Conservation (phyloP, 371 early-diverging fungal species). For the Actinomucor elegans region DNA sequence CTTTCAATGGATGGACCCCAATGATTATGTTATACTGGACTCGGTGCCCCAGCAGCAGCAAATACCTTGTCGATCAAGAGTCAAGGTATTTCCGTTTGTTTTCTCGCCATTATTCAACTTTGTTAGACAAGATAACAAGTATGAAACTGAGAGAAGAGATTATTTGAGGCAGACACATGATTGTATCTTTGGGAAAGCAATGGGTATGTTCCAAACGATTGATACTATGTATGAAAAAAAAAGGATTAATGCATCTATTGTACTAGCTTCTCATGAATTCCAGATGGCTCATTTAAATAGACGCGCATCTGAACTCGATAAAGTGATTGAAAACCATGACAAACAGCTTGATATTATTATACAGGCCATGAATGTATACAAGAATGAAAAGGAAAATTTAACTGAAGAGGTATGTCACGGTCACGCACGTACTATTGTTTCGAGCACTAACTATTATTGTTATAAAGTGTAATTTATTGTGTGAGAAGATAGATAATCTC, state of each 20-base stretch:
- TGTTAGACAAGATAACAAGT: slow-evolving; percentile 35
- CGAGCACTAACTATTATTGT: neutral
- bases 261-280: slow-evolving; percentile 15
- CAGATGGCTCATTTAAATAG: slow-evolving; percentile 14
- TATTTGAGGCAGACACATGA: slow-evolving; percentile 36
- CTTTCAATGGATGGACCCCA: slow-evolving; percentile 31
- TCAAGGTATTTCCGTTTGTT: slow-evolving; percentile 49
- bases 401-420: neutral
- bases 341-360: slow-evolving; percentile 14
- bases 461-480: neutral
- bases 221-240: neutral
- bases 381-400: slow-evolving; percentile 2
- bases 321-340: slow-evolving; percentile 14
- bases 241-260: too few relatives aligned
- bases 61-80: slow-evolving; percentile 17
- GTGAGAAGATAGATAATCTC: slow-evolving; percentile 12
- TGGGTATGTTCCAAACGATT: slow-evolving; percentile 25
- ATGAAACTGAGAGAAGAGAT: slow-evolving; percentile 17
- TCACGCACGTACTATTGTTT: neutral
- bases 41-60: neutral
- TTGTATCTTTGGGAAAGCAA: slow-evolving; percentile 28
- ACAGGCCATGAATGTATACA: neutral
- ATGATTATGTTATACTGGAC: slow-evolving; percentile 29
- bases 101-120: slow-evolving; percentile 55
- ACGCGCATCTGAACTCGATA: slow-evolving; percentile 14